Base-by-base conservation (phyloP, 306 rosid genomes). In the Trichosanthes cucumerina region DNA sequence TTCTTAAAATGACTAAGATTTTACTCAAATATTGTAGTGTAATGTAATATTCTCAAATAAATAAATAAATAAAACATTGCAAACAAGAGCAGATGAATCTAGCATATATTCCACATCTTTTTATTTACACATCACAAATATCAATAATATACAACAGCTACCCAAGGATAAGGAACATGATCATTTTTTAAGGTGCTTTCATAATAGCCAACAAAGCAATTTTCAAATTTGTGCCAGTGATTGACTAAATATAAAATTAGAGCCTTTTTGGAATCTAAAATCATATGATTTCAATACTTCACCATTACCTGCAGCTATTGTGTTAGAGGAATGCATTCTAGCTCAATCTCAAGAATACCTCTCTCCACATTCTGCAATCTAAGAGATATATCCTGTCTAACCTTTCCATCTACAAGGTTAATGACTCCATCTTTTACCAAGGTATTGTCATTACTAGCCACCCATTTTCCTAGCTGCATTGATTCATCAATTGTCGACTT, bases 301-400 rank as follows among this genome's bases (percentile, higher is more conserved):
- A 49, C 60, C 77, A 73, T 26, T 26, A 38, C 1, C 60, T 54
- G 46, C 70, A 31, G 75, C 54, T 93, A 93, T 43, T 93, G 98
- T 74, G 91, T 91, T 9, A 93, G 93, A 87, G 98, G 97, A 82
- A 93, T 87, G 82, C 98, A 93, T 79, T 92, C 94, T 75, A 93
- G 90, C 77, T 89, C 90, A 81, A 93, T 82, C 80, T 91, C 94
- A 13, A 93, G 82, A 26, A 84, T 83, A 5, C 98, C 98, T 72
- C 91, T 91, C 84, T 93, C 98, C 44, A 93, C 96, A 36, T 92
- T 88, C 58, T 88, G 92, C 57, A 93, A 86, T 82, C 89, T 88
- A 68, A 93, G 89, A 57, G 89, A 83, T 78, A 93, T 87, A 23
- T 88, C 85, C 46, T 92, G 98, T 87, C 83, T 86, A 71, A 93